Conservation (phyloP, 805 yeast genomes). For the Zygosaccharomyces gambellarensis region DNA sequence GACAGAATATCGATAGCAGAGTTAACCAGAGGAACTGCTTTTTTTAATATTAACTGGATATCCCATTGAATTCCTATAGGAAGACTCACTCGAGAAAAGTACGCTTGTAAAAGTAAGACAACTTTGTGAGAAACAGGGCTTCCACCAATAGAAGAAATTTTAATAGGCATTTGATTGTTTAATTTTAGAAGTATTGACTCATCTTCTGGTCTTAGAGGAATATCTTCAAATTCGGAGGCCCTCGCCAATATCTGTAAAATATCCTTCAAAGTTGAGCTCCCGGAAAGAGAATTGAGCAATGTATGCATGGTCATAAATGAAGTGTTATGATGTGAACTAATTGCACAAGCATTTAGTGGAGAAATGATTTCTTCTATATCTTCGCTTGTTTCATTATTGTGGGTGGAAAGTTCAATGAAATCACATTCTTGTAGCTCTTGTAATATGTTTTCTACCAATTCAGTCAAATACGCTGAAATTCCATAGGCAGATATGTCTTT, state of each 20-base stretch:
- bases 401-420: slow-evolving; percentile 53
- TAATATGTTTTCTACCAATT: slow-evolving; percentile 67
- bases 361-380: slow-evolving; percentile 40
- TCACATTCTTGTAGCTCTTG: slow-evolving; percentile 57
- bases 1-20: slow-evolving; percentile 74
- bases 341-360: slow-evolving; percentile 67
- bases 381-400: slow-evolving; percentile 29
- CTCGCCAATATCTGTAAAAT: slow-evolving; percentile 61
- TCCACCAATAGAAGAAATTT: slow-evolving; percentile 36
- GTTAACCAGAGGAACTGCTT: slow-evolving; percentile 48
- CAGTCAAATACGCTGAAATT: slow-evolving; percentile 77
- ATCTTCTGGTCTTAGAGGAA: slow-evolving; percentile 64
- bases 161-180: slow-evolving; percentile 60
- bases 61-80: slow-evolving; percentile 61
- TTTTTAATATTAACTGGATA: slow-evolving; percentile 47
- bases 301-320: slow-evolving; percentile 64
- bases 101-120: slow-evolving; percentile 73
- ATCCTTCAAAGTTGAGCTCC: slow-evolving; percentile 53
- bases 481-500: slow-evolving; percentile 59
- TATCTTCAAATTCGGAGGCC: slow-evolving; percentile 65
- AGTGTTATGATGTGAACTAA: slow-evolving; percentile 68
- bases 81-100: slow-evolving; percentile 60
- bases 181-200: slow-evolving; percentile 43
- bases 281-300: slow-evolving; percentile 46
- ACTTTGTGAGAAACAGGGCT: slow-evolving; percentile 61